Base-by-base conservation (phyloP, 352 stramenopile genomes). In the Pythium rhizo-oryzae region DNA sequence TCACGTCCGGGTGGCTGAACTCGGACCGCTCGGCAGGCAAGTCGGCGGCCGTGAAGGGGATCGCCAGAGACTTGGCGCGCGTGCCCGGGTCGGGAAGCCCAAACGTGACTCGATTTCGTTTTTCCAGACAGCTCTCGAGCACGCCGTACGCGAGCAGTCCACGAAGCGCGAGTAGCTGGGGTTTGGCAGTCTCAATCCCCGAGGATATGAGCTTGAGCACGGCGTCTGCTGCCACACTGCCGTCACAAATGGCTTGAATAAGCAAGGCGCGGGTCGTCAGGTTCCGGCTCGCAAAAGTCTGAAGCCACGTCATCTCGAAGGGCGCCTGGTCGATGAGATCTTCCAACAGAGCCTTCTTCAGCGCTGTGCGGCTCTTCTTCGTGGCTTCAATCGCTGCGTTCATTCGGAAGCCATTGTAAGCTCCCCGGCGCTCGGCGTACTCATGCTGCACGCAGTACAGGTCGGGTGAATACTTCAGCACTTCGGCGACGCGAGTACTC, bases 1-100 rank as follows among this genome's bases (percentile, higher is more conserved):
- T 82, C 30, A 91, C 81, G 62, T 97, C 90, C 16, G 91, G 93
- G 55, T 98, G 91, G 49, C 85, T 91, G 75, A 96, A 98, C 66
- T 98, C 93, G 7, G 84, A 85, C 4, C 90, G 76, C 30, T 94
- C 79, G 8, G 85, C 80, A 9, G 90, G 91, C 12, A 94, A 87
- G 70, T 97, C 89, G 6, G 87, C 87, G 15, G 84, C 90, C 61
- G 81, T 77, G 61, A 96, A 98, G n/a, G 91, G 93, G 18, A 98
- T 88, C 13, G 87, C 91, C 23, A 98, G 75, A 21, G 77, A 73
- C 66, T 96, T 97, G 0, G 4, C 37, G 28, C 85, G 85, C 0
- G 74, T 67, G 0, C 65, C 67, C 35, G 59, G 54, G 8, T 71
- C 41, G 19, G 79, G 72, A 49, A 96, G 70, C 0, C 91, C 92